Conservation (phyloP, 2,329 filamentous ascomycete species). For the Coleophoma cylindrospora region DNA sequence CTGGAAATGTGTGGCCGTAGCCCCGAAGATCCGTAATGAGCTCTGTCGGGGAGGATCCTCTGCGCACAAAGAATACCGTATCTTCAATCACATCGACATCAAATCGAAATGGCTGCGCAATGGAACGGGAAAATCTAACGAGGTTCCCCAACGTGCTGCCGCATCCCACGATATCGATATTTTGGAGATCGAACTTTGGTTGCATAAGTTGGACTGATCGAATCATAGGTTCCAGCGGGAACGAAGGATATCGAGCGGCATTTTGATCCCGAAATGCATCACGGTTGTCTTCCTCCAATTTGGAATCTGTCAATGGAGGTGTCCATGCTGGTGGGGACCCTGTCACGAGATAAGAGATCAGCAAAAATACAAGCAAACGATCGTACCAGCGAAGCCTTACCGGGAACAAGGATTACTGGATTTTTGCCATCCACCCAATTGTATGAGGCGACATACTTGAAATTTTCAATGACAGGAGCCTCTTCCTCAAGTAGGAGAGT, state of each 20-base stretch:
- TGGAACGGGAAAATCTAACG: slow-evolving; percentile 44
- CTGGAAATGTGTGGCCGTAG: slow-evolving; percentile 60
- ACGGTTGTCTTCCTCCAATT: slow-evolving; percentile 37
- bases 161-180: slow-evolving; percentile 52
- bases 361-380: neutral
- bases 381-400: slow-evolving; percentile 22
- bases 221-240: slow-evolving; percentile 17
- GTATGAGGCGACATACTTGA: slow-evolving; percentile 43
- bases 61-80: slow-evolving; percentile 56
- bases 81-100: slow-evolving; percentile 46
- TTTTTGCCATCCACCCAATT: slow-evolving; percentile 38
- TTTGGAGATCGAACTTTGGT: slow-evolving; percentile 24
- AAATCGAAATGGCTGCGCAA: slow-evolving; percentile 48
- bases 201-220: slow-evolving; percentile 30
- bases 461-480: slow-evolving; percentile 29
- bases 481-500: slow-evolving; percentile 15
- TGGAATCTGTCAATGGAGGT: slow-evolving; percentile 28
- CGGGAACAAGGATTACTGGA: slow-evolving; percentile 39
- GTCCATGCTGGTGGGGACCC: slow-evolving; percentile 47
- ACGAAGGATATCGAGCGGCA: slow-evolving; percentile 30
- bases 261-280: slow-evolving; percentile 37
- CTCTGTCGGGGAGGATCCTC: slow-evolving; percentile 53
- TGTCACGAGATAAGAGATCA: slow-evolving; percentile 18
- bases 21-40: slow-evolving; percentile 47
- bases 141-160: slow-evolving; percentile 55